A percentile compares a stretch with the other conserved stretches of the same genome.
Conservation (phyloP, 257 asterid genomes). For the Solanum ossicruentum region DNA sequence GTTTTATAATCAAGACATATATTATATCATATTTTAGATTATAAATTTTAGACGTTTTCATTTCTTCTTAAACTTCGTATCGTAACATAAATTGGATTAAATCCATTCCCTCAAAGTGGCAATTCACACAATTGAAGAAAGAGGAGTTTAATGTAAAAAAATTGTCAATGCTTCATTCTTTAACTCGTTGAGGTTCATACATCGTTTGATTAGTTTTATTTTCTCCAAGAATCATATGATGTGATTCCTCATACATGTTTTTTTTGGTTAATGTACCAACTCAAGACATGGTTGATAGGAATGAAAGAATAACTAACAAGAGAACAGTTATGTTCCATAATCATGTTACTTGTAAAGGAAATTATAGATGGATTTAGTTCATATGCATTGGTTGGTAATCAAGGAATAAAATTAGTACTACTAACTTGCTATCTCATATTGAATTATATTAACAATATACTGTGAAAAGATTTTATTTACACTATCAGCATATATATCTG, state of each 20-base stretch:
- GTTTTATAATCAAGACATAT: neutral
- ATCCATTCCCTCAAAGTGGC: neutral
- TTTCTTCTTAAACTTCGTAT: neutral
- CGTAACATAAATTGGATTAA: neutral
- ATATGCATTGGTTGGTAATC: neutral
- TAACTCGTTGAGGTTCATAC: neutral
- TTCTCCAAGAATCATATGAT: neutral
- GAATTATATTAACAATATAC: too few species aligned
- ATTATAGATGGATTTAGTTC: neutral
- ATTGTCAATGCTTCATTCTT: slow-evolving; percentile 4
- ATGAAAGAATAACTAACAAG: neutral
- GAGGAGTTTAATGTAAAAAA: neutral
- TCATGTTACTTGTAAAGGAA: neutral
- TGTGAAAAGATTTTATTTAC: neutral
- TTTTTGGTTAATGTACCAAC: neutral
- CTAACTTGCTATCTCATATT: neutral
- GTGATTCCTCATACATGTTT: neutral
- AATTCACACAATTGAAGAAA: neutral
- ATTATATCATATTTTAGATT: neutral
- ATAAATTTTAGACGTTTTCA: neutral
- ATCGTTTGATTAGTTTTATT: neutral
- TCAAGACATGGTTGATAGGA: neutral
- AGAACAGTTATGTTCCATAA: neutral
- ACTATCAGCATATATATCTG: neutral
- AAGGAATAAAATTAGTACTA: neutral